These are phyloP conservation scores for Jaltomata sinuosa DNA, from an alignment of 257 asterid genomes.

Conservation along the genomic window DNA sequence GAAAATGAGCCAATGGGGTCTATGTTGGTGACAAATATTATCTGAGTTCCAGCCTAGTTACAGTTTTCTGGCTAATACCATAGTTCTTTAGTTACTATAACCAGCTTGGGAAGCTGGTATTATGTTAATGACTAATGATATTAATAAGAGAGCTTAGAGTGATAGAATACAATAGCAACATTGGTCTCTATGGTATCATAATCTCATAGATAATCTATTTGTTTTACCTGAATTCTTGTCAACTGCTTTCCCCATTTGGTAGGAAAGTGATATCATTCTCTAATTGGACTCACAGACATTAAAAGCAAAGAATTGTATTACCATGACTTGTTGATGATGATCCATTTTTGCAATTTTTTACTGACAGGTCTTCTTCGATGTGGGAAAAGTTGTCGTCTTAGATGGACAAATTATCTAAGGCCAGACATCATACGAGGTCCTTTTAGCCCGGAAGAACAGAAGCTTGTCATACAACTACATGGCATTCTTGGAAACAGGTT, in stretches of 20 bases:
- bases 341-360: background rate
- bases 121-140: background rate
- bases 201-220: background rate
- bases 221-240: background rate
- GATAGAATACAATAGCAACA: background rate
- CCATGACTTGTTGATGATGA: background rate
- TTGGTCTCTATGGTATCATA: background rate
- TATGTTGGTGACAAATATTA: background rate
- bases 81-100: background rate
- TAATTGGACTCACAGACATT: background rate
- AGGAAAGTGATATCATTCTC: background rate
- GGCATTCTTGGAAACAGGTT: slow-evolving; percentile 96
- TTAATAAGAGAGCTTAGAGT: background rate
- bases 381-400: slow-evolving; percentile 87
- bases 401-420: slow-evolving; percentile 93
- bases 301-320: background rate
- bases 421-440: slow-evolving; percentile 95
- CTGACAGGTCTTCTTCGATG: slow-evolving; percentile 78
- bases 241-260: background rate
- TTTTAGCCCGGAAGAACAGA: slow-evolving; percentile 66
- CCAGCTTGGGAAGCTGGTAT: background rate
- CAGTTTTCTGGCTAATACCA: background rate
- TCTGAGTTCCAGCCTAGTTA: background rate
- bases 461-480: slow-evolving; percentile 84
- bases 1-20: background rate